Conservation (phyloP, 176 grass and related monocot genomes). For the Triticum dicoccoides region DNA sequence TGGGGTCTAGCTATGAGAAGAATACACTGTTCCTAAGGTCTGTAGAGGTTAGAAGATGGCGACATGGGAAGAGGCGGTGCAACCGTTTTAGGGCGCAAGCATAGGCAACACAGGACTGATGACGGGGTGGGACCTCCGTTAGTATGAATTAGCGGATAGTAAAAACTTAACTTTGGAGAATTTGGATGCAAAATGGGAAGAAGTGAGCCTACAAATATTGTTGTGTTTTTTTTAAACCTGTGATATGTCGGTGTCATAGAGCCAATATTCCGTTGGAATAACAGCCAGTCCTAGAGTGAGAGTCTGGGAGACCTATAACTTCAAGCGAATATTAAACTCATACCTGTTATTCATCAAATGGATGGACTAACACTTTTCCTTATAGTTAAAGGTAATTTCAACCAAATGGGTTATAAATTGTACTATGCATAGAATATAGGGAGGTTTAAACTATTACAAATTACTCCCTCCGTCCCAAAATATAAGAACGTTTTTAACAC, state of each 20-base stretch:
- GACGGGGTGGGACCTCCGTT: background rate
- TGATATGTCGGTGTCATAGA: background rate
- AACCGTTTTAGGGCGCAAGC: too few species aligned
- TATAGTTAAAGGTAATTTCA: background rate
- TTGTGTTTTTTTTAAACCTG: background rate
- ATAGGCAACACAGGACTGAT: too few species aligned
- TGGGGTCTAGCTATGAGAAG: background rate
- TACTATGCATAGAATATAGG: background rate
- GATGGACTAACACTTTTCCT: slow-evolving; percentile 15
- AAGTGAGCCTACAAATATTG: background rate
- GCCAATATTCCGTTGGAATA: background rate
- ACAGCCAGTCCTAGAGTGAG: background rate
- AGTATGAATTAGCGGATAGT: background rate
- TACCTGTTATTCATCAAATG: background rate
- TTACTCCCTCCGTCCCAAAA: background rate
- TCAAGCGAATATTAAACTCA: background rate
- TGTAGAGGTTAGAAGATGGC: background rate
- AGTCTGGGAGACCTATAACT: background rate
- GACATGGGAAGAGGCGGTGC: background rate
- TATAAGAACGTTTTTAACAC: too few species aligned
- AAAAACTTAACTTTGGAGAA: background rate
- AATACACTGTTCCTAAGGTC: background rate
- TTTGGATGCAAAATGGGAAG: background rate
- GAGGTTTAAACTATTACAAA: slow-evolving; percentile 5
- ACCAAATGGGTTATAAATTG: background rate